Evolutionary conservation across 1,284 basidiomycete species (phyloP), one percentile per base, ranked within the genome.

Genomic region (Moniliella sp.): DNA sequence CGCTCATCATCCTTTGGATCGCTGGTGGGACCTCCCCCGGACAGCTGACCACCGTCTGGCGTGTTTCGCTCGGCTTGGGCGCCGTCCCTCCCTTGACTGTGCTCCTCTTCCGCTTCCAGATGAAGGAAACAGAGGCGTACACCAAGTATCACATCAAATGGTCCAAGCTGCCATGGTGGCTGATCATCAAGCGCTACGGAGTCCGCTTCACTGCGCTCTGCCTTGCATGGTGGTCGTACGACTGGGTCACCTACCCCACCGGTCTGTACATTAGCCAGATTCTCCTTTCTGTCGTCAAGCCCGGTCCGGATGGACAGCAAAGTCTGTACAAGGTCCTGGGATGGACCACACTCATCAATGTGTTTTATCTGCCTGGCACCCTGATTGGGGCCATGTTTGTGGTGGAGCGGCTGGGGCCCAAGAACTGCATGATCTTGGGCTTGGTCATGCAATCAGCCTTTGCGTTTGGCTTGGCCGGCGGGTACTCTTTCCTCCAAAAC

Each of bases 101-200:
- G 25, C 72, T 88, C 51, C 53, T 83, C 33, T 91, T 83, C 78
- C 80, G 86, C 43, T 54, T 80, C 36, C 69, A 67, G 37, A 86
- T 91, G 77, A 65, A 72, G 18, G 80, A 91, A 45, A 76, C 81
- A 0, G 66, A 66, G 7, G 66, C 71, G 15, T 61, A 39, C 39
- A 72, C 68, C 46, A 72, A 72, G 42, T 69, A 74, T 44, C 74
- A 75, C 0, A 88, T 91, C 75, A 76, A 70, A 38, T 59, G 71
- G 36, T 68, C 70, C 4, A 42, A 45, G 10, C 74, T 79, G 19
- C 82, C 82, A 0, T 88, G 86, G 60, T 46, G 62, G 55, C 68
- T 93, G n/a, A n/a, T n/a, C n/a, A n/a, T 91, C 35, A 75, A 70
- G 50, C 73, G 78, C 23, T 93, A 93, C 59, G 78, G 80, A 66